phyloP scores from a whole-genome alignment of 768 basidiomycete genomes.

The Leucocoprinus leucothites region DNA sequence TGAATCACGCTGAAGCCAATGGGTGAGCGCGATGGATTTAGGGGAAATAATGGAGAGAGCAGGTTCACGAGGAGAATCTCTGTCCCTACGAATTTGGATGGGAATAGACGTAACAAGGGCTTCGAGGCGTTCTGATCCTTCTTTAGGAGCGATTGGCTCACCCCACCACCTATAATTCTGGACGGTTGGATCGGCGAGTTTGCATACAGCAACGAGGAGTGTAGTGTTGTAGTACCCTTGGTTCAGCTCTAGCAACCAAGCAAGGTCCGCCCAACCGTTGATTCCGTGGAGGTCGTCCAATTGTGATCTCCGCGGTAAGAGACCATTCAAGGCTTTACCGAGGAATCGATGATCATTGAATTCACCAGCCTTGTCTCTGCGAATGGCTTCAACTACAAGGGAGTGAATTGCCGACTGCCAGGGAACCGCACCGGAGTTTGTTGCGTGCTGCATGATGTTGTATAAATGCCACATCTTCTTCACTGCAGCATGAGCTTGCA shows the following conservation, averaged over 20 bases:
- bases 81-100: background rate
- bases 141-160: slow-evolving; percentile 6
- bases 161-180: slow-evolving; percentile 13
- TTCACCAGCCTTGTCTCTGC: slow-evolving; percentile 16
- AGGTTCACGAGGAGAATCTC: background rate
- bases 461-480: slow-evolving; percentile 17
- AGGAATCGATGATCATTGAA: slow-evolving; percentile 17
- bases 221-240: slow-evolving; percentile 25
- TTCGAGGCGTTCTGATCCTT: slow-evolving; percentile 12
- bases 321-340: slow-evolving; percentile 22
- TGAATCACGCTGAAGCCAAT: slow-evolving; percentile 9
- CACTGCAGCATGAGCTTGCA: slow-evolving; percentile 9
- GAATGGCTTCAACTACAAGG: slow-evolving; percentile 22
- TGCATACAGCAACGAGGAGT: slow-evolving; percentile 22
- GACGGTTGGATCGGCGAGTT: slow-evolving; percentile 3
- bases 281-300: slow-evolving; percentile 12
- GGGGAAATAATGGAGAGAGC: slow-evolving; percentile 14
- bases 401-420: slow-evolving; percentile 23
- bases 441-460: slow-evolving; percentile 20
- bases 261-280: slow-evolving; percentile 23
- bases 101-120: slow-evolving; percentile 10
- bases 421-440: slow-evolving; percentile 16
- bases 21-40: slow-evolving; percentile 11
- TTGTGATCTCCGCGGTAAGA: slow-evolving; percentile 19
- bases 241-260: slow-evolving; percentile 24